Conservation (phyloP, 1,139 yeast genomes). For the Diutina siamensis region DNA sequence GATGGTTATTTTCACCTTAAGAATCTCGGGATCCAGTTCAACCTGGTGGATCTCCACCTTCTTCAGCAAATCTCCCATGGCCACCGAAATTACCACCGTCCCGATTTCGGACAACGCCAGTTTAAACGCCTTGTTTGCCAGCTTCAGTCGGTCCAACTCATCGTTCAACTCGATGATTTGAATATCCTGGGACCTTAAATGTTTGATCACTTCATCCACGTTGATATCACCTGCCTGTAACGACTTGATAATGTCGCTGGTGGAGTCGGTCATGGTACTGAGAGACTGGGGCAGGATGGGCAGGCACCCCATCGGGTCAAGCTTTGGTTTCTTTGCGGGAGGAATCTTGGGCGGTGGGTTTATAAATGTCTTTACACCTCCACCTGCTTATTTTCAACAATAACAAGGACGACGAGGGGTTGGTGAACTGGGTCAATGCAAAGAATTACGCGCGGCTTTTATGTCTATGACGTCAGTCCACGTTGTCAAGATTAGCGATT, state of each 20-base stretch:
- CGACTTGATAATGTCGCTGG: neutral
- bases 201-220: neutral
- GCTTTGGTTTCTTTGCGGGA: neutral
- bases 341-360: neutral
- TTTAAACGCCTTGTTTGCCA: conserved; percentile 64
- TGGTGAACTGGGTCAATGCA: too few species aligned
- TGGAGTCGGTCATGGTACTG: neutral
- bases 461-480: neutral
- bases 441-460: neutral
- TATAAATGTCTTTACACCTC: neutral
- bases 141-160: neutral
- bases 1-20: conserved; percentile 69
- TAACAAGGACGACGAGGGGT: neutral
- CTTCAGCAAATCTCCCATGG: conserved; percentile 75
- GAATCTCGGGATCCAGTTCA: conserved; percentile 65
- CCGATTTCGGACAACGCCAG: conserved; percentile 71
- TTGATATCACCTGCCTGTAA: neutral
- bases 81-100: conserved; percentile 72
- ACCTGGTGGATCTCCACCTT: conserved; percentile 63
- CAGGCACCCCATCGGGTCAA: neutral
- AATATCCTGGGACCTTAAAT: neutral
- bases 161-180: neutral
- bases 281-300: neutral
- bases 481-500: too few species aligned
- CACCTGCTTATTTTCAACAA: neutral